Evolutionary conservation across 352 stramenopile genomes (phyloP).

Genomic region (Phytophthora podocarpi): DNA sequence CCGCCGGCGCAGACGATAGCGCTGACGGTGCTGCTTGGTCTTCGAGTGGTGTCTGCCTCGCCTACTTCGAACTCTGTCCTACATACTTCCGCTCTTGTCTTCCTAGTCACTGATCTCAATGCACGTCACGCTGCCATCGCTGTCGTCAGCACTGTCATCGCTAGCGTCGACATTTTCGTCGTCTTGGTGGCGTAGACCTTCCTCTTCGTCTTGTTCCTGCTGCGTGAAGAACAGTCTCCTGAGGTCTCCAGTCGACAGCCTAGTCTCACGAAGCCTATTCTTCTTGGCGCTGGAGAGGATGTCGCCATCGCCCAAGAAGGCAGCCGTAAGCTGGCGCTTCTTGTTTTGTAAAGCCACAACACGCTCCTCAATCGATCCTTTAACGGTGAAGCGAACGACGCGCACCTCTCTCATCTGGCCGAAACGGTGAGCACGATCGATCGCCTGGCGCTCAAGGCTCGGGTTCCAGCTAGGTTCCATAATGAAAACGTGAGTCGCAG

Average conservation of each 20-base stretch:
- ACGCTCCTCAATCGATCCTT: constrained; percentile 90
- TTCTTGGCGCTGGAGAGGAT: constrained; percentile 15
- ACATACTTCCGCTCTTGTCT: background rate
- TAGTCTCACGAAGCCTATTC: constrained; percentile 35
- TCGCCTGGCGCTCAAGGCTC: constrained; percentile 90
- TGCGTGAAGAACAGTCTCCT: constrained; percentile 56
- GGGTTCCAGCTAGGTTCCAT: constrained; percentile 94
- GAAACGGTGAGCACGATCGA: constrained; percentile 90
- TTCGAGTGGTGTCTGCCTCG: background rate
- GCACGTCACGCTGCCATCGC: constrained; percentile 34
- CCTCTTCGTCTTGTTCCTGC: constrained; percentile 27
- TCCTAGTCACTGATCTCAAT: constrained; percentile 39
- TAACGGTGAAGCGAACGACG: constrained; percentile 86
- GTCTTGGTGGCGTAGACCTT: background rate
- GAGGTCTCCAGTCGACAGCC: constrained; percentile 52
- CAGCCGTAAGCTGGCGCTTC: constrained; percentile 83
- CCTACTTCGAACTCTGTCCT: background rate
- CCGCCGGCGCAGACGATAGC: constrained; percentile 7
- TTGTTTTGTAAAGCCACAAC: constrained; percentile 89
- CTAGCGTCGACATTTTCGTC: background rate
- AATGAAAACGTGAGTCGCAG: constrained; percentile 92
- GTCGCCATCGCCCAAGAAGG: constrained; percentile 63
- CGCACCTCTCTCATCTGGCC: constrained; percentile 75
- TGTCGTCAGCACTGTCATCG: constrained; percentile 6
- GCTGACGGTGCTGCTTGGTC: background rate